These are phyloP conservation scores for Furcasterigmium sp. DNA, from an alignment of 2,329 filamentous ascomycete genomes.

Conservation along the genomic window DNA sequence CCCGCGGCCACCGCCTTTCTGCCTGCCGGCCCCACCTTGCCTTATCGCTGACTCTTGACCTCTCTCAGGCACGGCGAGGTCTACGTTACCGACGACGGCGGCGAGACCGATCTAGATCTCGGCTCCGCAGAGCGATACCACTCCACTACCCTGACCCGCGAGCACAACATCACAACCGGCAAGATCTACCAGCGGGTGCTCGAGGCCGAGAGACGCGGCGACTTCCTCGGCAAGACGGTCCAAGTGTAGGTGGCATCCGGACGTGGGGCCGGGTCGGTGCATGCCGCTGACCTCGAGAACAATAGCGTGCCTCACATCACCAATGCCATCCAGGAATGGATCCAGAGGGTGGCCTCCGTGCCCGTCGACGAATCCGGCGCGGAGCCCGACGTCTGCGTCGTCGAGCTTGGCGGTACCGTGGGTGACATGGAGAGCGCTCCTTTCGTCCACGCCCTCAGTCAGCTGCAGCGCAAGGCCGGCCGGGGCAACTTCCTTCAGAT, in stretches of 20 bases:
- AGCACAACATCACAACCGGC: conserved; percentile 96
- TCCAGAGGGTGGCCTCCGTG: conserved; percentile 77
- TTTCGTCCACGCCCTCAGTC: conserved; percentile 81
- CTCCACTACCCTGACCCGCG: conserved; percentile 53
- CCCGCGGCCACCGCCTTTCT: too few species aligned
- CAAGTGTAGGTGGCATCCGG: conserved; percentile 52
- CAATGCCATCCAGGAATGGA: conserved; percentile 88
- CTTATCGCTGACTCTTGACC: not conserved
- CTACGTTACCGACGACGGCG: conserved; percentile 81
- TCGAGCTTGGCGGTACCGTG: conserved; percentile 13
- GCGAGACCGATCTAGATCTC: conserved; percentile 50
- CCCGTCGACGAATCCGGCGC: conserved; percentile 80
- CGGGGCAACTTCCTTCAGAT: conserved; percentile 83
- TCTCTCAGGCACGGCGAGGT: conserved; percentile 73
- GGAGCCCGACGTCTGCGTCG: conserved; percentile 74
- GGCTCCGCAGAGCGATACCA: conserved; percentile 20
- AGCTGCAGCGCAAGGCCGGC: conserved; percentile 68
- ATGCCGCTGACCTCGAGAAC: not conserved
- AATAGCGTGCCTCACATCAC: conserved; percentile 76
- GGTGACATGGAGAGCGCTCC: conserved; percentile 84
- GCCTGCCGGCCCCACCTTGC: not conserved
- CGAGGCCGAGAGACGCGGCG: conserved; percentile 52
- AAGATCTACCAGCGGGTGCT: conserved; percentile 93
- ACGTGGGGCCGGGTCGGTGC: not conserved
- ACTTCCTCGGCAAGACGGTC: conserved; percentile 85